Base-by-base conservation (phyloP, 2,329 filamentous ascomycete species). In the Mycogone perniciosa region DNA sequence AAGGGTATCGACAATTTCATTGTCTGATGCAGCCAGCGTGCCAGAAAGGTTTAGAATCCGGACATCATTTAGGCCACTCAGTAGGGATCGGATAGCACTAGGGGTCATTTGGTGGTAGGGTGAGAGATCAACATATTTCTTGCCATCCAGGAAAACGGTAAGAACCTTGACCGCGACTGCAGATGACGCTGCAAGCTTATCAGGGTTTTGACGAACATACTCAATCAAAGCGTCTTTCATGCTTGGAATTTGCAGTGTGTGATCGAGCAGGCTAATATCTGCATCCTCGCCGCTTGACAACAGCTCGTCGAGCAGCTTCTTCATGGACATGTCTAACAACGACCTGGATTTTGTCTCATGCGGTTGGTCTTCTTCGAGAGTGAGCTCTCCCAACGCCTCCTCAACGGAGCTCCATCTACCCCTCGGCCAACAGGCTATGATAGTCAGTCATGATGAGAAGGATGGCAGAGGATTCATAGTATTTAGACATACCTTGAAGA, bases 11-110 rank as follows among this genome's bases (percentile, higher is more conserved):
- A 2, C 4, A 20, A 44, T 38, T 29, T 40, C 33, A n/a, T 27
- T 6, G 11, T 27, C 13, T 4, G 13, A 3, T 6, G n/a, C 40
- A 7, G 39, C 44, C 8, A n/a, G 10, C 20, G 37, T 42, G 10
- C 44, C 50, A n/a, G 29, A 48, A 2, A 48, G 13, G 9, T 51
- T 44, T 11, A 51, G 31, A 7, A 31, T 30, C 7, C 39, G 39
- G 20, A 41, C 31, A 11, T 20, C 11, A 3, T 40, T 39, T 8
- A 44, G 29, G 10, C 7, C 6, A n/a, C 7, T 40, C 31, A 51
- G 3, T 3, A 43, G 4, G 7, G 10, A 8, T 30, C 50, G 20
- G 27, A 20, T 8, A 2, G 10, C 33, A 4, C 6, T 10, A 20
- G 44, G 39, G 5, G 10, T 10, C 33, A 40, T 13, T 7, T 26